Evolutionary conservation across 805 yeast species (phyloP).

Genomic region (Spencermartinsiella europaea): DNA sequence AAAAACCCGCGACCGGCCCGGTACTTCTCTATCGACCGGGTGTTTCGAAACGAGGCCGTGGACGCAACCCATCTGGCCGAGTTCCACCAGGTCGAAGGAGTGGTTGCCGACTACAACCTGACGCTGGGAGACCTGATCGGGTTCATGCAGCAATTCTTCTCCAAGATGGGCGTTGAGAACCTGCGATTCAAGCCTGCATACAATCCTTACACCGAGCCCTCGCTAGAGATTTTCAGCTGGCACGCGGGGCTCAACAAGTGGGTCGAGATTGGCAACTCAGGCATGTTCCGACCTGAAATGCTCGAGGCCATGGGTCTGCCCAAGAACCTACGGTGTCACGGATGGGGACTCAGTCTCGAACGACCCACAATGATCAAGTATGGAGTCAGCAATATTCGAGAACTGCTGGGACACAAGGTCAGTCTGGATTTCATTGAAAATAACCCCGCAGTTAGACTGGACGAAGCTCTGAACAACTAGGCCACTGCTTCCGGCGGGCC

Average conservation of each 20-base stretch:
- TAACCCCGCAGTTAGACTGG: constrained; percentile 97
- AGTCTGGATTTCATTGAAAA: constrained; percentile 88
- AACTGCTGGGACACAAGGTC: constrained; percentile 94
- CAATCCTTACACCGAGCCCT: constrained; percentile 99
- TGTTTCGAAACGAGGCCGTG: constrained; percentile 98
- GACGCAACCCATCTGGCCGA: constrained; percentile 99
- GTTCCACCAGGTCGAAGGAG: constrained; percentile 99
- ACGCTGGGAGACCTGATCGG: constrained; percentile 96
- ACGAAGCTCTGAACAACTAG: constrained; percentile 48
- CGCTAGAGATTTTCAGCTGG: constrained; percentile 95
- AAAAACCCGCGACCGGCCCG: constrained; percentile 81
- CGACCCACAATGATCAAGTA: constrained; percentile 99
- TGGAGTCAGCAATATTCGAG: constrained; percentile 93
- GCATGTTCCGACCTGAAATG: constrained; percentile 99
- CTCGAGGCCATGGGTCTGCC: constrained; percentile 98
- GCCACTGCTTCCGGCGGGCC: too few relatives aligned
- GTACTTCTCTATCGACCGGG: constrained; percentile 94
- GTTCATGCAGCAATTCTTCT: constrained; percentile 95
- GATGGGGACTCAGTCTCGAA: constrained; percentile 96
- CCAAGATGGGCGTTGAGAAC: constrained; percentile 93
- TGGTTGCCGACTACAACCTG: constrained; percentile 89
- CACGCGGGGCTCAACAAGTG: constrained; percentile 91
- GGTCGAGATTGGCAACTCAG: constrained; percentile 99
- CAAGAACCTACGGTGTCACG: constrained; percentile 84
- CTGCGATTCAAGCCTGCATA: constrained; percentile 98